A percentile compares a stretch with the other conserved stretches of the same genome.
Conservation (phyloP, 805 yeast species). For the Huiozyma naganishii region DNA sequence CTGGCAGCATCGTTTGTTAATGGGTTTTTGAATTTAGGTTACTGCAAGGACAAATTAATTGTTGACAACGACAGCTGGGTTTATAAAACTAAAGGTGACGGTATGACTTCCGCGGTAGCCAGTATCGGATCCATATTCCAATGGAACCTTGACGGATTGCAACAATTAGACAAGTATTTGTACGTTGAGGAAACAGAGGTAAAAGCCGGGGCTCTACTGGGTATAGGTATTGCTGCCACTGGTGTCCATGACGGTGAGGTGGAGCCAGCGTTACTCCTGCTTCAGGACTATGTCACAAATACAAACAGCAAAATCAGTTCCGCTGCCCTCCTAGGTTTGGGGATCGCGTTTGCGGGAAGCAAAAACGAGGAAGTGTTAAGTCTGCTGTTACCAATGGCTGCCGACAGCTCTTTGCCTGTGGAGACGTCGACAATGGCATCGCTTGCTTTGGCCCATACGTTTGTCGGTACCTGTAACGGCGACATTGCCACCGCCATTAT, state of each 20-base stretch:
- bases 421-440: conserved; percentile 83
- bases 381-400: conserved; percentile 68
- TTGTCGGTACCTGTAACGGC: conserved; percentile 92
- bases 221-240: conserved; percentile 84
- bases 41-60: conserved; percentile 71
- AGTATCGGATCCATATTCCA: conserved; percentile 80
- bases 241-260: conserved; percentile 88
- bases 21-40: conserved; percentile 84
- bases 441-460: conserved; percentile 84
- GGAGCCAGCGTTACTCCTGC: conserved; percentile 78
- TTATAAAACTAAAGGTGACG: conserved; percentile 81
- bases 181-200: conserved; percentile 78
- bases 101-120: conserved; percentile 88
- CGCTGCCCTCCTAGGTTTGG: conserved; percentile 83
- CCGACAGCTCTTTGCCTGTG: conserved; percentile 62
- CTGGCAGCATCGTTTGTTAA: conserved; percentile 92
- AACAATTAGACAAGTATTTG: conserved; percentile 76
- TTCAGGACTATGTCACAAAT: conserved; percentile 72
- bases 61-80: conserved; percentile 80
- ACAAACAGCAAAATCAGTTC: conserved; percentile 54
- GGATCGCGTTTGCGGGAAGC: conserved; percentile 91
- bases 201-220: conserved; percentile 93
- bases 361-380: conserved; percentile 74
- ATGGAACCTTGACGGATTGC: conserved; percentile 92
- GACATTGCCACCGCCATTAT: conserved; percentile 87